Percentiles rank a stretch among this genome's conserved stretches.
phyloP scores from a whole-genome alignment of 2,329 filamentous ascomycete species.

The Juglanconis sp. region DNA sequence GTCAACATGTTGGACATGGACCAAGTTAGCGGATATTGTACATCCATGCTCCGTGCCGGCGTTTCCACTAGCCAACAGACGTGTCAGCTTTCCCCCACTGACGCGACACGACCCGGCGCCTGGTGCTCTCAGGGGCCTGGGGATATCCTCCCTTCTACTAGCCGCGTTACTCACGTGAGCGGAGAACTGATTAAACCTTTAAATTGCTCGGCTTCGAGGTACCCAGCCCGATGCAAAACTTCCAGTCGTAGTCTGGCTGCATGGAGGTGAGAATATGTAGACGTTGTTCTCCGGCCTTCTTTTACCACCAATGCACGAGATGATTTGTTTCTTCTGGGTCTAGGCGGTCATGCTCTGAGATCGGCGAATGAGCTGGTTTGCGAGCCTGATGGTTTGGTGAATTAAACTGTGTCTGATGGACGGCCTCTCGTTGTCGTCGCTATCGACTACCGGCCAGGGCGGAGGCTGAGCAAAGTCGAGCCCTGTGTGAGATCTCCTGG shows the following conservation, averaged over 20 bases:
- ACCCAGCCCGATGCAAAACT: slow-evolving; percentile 16
- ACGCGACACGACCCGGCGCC: slow-evolving; percentile 26
- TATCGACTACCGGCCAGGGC: slow-evolving; percentile 25
- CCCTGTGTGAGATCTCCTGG: not conserved
- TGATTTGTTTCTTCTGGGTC: not conserved
- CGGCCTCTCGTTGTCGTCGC: slow-evolving; percentile 23
- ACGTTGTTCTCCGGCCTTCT: not conserved
- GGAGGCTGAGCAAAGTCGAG: slow-evolving; percentile 11
- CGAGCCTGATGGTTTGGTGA: slow-evolving; percentile 23
- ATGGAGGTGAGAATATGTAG: slow-evolving; percentile 20
- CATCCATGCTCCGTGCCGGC: no score
- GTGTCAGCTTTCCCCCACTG: not conserved
- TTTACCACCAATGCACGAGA: not conserved
- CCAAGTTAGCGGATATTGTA: no score
- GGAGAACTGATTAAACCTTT: slow-evolving; percentile 25
- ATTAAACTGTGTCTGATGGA: slow-evolving; percentile 20
- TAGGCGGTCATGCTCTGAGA: slow-evolving; percentile 25
- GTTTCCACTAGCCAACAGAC: no score
- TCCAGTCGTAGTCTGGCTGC: slow-evolving; percentile 25
- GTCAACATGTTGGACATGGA: no score
- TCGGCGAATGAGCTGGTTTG: slow-evolving; percentile 23
- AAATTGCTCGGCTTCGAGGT: slow-evolving; percentile 21
- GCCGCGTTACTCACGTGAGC: slow-evolving; percentile 22
- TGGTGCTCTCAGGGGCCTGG: slow-evolving; percentile 28
- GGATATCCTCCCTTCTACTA: slow-evolving; percentile 23